These are phyloP conservation scores for Westerdykella aurantiaca DNA, from an alignment of 2,329 filamentous ascomycete genomes.

Conservation along the genomic window DNA sequence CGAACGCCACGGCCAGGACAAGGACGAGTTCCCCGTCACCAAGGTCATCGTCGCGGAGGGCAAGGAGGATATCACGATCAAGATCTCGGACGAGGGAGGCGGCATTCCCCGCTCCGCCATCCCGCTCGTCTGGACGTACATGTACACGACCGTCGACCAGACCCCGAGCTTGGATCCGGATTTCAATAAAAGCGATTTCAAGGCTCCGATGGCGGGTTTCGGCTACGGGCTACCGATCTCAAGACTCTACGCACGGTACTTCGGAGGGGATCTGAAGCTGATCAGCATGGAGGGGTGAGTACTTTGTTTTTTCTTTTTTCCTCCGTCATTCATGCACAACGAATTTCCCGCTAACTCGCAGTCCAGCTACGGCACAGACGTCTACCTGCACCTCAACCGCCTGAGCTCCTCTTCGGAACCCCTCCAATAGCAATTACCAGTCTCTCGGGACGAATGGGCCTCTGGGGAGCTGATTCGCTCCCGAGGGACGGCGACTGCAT, in stretches of 20 bases:
- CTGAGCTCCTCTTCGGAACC: slow-evolving; percentile 94
- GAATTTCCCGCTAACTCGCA: neutral
- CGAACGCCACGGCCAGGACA: slow-evolving; percentile 89
- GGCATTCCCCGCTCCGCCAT: slow-evolving; percentile 91
- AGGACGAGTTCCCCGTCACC: slow-evolving; percentile 91
- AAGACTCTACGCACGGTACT: slow-evolving; percentile 89
- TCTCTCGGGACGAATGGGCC: slow-evolving; percentile 69
- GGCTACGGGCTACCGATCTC: slow-evolving; percentile 97
- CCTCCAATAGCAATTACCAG: slow-evolving; percentile 84
- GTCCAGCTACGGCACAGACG: slow-evolving; percentile 87
- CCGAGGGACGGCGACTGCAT: slow-evolving; percentile 55
- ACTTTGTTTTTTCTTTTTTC: slow-evolving; percentile 2
- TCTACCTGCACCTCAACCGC: slow-evolving; percentile 95
- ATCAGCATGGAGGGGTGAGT: slow-evolving; percentile 98
- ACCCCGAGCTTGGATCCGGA: slow-evolving; percentile 93
- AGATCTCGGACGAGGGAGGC: slow-evolving; percentile 93
- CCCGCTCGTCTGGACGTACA: slow-evolving; percentile 98
- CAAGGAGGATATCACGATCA: slow-evolving; percentile 98
- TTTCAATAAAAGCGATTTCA: slow-evolving; percentile 98
- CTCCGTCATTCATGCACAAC: neutral
- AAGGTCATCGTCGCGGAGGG: slow-evolving; percentile 98
- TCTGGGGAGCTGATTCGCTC: slow-evolving; percentile 32
- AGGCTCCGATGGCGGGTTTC: slow-evolving; percentile 97
- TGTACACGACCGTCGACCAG: slow-evolving; percentile 98
- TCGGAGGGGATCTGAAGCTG: slow-evolving; percentile 92